Base-by-base conservation (phyloP, 768 basidiomycete genomes). In the Leccinum olivaceopallidum region DNA sequence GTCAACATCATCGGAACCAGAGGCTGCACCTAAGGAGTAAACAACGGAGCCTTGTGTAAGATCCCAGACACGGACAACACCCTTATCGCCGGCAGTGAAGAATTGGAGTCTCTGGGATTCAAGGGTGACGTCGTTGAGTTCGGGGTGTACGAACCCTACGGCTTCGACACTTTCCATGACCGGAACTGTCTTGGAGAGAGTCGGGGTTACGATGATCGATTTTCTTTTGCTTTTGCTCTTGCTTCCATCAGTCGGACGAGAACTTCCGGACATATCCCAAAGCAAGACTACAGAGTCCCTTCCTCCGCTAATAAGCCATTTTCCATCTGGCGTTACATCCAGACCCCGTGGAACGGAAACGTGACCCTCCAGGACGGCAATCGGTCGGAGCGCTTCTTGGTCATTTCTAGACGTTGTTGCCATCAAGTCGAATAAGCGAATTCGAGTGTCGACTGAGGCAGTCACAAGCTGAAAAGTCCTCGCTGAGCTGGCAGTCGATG, bases 61-160 rank as follows among this genome's bases (percentile, higher is more conserved):
- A 73, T 96, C 88, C 95, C 96, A 97, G 26, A 98, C 76, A 65
- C 85, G 87, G 42, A 98, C 76, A 1, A 85, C 75, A 6, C 96
- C 97, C 70, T 90, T 94, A 71, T 96, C 91, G 4, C 97, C 97
- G 10, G 88, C 97, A 20, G 94, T 96, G 70, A 85, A 98, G 69
- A 96, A 89, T 26, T 80, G 80, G 39, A 95, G 71, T 30, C 72
- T 72, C 42, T 76, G 73, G 14, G 77, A 57, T 55, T 59, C 32
- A 2, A 42, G n/a, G 44, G 36, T 71, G 5, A 81, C 79, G 22
- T 79, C 75, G 5, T 82, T 74, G 56, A 79, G 76, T 57, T 85
- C 83, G 5, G 77, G 71, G 14, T 73, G 78, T 42, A 95, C 70
- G 10, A 95, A 75, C 1, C 94, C 95, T 4, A 94, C 83, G 0